Percentiles rank a stretch among this genome's conserved stretches.
These are phyloP conservation scores for Fusarium solani-melongenae DNA, from an alignment of 2,329 filamentous ascomycete species.

Conservation along the genomic window DNA sequence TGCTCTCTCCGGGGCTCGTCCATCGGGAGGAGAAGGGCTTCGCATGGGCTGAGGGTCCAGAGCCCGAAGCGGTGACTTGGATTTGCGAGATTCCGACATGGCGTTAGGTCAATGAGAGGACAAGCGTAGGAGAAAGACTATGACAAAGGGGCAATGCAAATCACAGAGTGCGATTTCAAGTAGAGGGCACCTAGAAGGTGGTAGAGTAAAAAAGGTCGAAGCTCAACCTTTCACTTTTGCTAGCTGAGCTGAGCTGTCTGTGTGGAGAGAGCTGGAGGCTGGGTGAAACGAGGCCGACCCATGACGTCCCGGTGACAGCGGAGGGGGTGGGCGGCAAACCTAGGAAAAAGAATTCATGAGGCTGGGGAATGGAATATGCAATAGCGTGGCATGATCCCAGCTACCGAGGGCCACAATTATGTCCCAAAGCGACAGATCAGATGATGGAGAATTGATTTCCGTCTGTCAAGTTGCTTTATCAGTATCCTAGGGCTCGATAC, in stretches of 20 bases:
- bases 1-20: constrained; percentile 30
- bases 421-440: constrained; percentile 18
- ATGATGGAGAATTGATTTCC: not conserved
- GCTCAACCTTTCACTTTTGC: constrained; percentile 13
- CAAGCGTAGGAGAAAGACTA: not conserved
- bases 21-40: constrained; percentile 38
- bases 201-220: constrained; percentile 6
- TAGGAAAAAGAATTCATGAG: constrained; percentile 30
- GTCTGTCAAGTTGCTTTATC: not conserved
- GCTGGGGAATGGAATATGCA: constrained; percentile 39
- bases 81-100: constrained; percentile 36
- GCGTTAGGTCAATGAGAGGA: constrained; percentile 1
- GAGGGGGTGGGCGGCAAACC: constrained; percentile 19
- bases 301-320: constrained; percentile 39
- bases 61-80: constrained; percentile 39
- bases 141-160: not conserved
- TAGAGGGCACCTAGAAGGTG: not conserved
- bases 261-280: constrained; percentile 36
- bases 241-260: constrained; percentile 22
- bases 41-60: constrained; percentile 44
- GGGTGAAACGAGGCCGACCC: constrained; percentile 36
- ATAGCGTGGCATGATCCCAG: constrained; percentile 15
- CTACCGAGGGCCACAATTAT: constrained; percentile 16
- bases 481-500: constrained; percentile 32
- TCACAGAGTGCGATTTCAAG: not conserved